Percentiles rank a stretch among this genome's conserved stretches.
These are phyloP conservation scores for Rosa chinensis DNA, from an alignment of 306 rosid genomes.

Conservation along the genomic window DNA sequence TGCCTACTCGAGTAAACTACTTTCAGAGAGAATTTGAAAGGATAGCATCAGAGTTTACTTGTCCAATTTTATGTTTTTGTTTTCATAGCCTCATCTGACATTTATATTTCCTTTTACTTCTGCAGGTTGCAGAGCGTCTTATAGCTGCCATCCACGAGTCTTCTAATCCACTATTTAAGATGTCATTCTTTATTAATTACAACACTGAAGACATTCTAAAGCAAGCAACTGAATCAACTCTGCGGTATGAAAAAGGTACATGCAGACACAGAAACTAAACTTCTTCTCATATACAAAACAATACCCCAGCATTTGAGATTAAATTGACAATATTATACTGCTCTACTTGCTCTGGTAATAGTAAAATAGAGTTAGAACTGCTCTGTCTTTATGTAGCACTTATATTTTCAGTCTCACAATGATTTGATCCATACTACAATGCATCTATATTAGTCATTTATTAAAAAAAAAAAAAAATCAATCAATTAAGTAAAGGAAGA, in stretches of 20 bases:
- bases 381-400: not conserved
- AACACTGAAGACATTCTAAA: constrained; percentile 56
- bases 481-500: not conserved
- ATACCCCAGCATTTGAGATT: not conserved
- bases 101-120: not conserved
- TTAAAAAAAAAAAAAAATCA: not conserved
- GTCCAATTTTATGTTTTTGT: not conserved
- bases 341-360: not conserved
- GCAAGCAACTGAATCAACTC: constrained; percentile 77
- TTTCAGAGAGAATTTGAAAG: not conserved
- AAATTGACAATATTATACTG: not conserved
- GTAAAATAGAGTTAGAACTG: not conserved
- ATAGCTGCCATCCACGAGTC: constrained; percentile 61
- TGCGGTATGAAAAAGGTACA: constrained; percentile 61
- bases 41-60: not conserved
- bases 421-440: not conserved
- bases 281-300: not conserved
- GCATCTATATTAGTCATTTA: not conserved
- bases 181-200: constrained; percentile 81
- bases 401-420: not conserved
- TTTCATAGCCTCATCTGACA: not conserved
- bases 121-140: constrained; percentile 73
- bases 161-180: constrained; percentile 44
- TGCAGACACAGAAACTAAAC: not conserved
- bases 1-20: not conserved